Percentiles rank a stretch among this genome's conserved stretches.
Conservation (phyloP, 257 asterid species). For the Jacaranda mimosifolia region DNA sequence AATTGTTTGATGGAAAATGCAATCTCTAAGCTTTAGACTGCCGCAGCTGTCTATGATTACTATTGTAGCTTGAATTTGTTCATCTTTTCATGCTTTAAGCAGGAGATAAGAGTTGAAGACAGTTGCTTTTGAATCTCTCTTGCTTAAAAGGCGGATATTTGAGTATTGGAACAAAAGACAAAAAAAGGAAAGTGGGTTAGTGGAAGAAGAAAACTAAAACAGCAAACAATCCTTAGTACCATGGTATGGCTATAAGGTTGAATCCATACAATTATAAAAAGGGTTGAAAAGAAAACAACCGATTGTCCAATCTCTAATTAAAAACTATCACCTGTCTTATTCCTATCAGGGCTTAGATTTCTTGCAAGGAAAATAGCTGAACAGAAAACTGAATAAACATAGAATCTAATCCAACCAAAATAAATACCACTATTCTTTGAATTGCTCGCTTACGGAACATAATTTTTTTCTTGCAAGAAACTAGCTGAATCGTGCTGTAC, state of each 20-base stretch:
- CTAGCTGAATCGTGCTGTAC: no score
- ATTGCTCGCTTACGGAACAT: not conserved
- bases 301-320: not conserved
- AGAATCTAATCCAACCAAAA: not conserved
- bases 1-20: not conserved
- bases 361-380: not conserved
- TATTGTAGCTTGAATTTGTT: conserved; percentile 20
- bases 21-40: conserved; percentile 14
- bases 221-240: not conserved
- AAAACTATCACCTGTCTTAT: not conserved
- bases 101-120: not conserved
- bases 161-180: not conserved
- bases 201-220: conserved; percentile 12
- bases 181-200: not conserved
- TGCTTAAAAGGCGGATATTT: no score
- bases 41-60: not conserved
- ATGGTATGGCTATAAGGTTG: not conserved
- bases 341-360: not conserved
- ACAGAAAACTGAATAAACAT: not conserved
- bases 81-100: conserved; percentile 3
- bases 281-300: not conserved
- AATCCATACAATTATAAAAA: conserved; percentile 6
- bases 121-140: not conserved
- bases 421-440: not conserved
- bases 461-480: not conserved